phyloP scores from a whole-genome alignment of 2,329 filamentous ascomycete genomes.

The Beauveria sp. region DNA sequence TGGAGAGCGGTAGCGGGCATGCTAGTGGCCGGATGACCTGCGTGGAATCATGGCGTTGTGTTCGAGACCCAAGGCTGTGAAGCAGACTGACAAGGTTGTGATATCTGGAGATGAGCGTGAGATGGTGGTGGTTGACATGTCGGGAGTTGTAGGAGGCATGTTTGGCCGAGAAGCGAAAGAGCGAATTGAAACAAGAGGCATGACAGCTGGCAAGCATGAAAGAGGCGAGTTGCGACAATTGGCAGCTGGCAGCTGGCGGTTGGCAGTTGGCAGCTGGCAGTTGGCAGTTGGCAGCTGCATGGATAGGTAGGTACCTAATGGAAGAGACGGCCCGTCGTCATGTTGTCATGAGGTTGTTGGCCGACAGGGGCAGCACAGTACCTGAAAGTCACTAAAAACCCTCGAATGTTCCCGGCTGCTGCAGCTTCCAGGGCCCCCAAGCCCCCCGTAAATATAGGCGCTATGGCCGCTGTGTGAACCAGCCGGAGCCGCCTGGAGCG shows the following conservation, averaged over 20 bases:
- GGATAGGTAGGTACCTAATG: too few relatives aligned
- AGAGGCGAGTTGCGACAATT: not conserved
- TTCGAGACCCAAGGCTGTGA: constrained; percentile 5
- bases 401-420: not conserved
- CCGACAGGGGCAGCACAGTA: not conserved
- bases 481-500: not conserved
- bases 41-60: not conserved
- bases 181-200: not conserved
- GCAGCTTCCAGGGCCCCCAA: too few relatives aligned
- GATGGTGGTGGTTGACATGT: not conserved
- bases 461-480: constrained; percentile 1
- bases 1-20: constrained; percentile 4
- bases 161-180: not conserved
- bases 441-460: not conserved
- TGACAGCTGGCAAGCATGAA: not conserved
- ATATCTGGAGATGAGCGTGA: not conserved
- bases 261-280: not conserved
- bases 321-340: too few relatives aligned
- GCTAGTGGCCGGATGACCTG: constrained; percentile 7
- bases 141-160: not conserved
- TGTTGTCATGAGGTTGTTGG: too few relatives aligned
- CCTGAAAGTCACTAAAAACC: not conserved
- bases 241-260: not conserved
- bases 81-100: constrained; percentile 1
- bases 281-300: not conserved